Conservation (phyloP, 1,139 yeast species). For the Kazachstania sp. region DNA sequence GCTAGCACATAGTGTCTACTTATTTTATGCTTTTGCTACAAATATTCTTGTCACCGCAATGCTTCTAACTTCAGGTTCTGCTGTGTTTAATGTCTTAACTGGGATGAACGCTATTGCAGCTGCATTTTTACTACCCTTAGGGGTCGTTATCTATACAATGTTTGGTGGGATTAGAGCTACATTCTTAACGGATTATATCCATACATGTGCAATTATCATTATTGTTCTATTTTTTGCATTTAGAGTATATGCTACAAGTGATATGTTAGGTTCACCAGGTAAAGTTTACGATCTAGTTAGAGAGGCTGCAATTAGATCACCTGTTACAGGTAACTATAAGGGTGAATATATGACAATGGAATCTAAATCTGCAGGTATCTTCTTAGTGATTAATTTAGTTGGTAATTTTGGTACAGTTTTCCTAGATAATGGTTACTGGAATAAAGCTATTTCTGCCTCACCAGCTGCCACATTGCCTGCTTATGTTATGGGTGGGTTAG, state of each 20-base stretch:
- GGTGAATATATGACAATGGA: conserved; percentile 78
- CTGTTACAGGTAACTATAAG: conserved; percentile 62
- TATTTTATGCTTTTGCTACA: conserved; percentile 78
- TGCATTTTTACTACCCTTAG: conserved; percentile 70
- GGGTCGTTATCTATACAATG: conserved; percentile 72
- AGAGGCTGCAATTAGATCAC: conserved; percentile 47
- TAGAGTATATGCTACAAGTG: conserved; percentile 53
- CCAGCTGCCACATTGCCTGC: conserved; percentile 88
- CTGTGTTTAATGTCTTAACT: conserved; percentile 65
- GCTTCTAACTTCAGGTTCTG: conserved; percentile 81
- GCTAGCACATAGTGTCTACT: conserved; percentile 55
- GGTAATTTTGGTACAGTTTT: conserved; percentile 89
- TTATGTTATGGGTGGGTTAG: conserved; percentile 78
- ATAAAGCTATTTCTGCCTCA: conserved; percentile 79
- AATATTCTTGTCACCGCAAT: conserved; percentile 81
- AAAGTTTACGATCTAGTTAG: conserved; percentile 63
- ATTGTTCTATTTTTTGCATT: conserved; percentile 57
- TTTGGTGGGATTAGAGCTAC: conserved; percentile 91
- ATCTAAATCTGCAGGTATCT: conserved; percentile 70
- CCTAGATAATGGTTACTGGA: conserved; percentile 84
- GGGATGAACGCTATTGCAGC: conserved; percentile 82
- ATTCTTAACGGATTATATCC: conserved; percentile 78
- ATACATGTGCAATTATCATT: conserved; percentile 53
- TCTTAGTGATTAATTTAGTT: conserved; percentile 71
- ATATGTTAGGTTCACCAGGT: conserved; percentile 68